Percentiles rank a stretch among this genome's conserved stretches.
These are phyloP conservation scores for Spiromastix sp. DNA, from an alignment of 2,329 filamentous ascomycete species.

Conservation along the genomic window DNA sequence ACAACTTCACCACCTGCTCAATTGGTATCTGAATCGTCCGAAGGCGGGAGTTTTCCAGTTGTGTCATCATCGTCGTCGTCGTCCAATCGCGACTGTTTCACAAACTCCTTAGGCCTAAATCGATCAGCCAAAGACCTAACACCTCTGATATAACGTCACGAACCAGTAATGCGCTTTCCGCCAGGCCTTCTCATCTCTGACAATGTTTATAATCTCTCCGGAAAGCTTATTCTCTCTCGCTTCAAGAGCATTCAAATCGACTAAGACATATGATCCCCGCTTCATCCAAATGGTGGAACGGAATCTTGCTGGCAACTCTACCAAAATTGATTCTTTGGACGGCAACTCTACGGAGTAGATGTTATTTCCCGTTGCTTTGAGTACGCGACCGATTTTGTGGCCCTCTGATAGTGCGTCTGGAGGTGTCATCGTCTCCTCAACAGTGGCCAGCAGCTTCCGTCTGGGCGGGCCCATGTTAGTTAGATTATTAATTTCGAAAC, in stretches of 20 bases:
- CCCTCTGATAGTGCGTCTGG: conserved; percentile 42
- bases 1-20: conserved; percentile 7
- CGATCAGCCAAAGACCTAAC: conserved; percentile 1
- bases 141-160: conserved; percentile 13
- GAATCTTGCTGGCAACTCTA: conserved; percentile 76
- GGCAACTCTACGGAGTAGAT: conserved; percentile 72
- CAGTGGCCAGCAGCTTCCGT: conserved; percentile 66
- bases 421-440: conserved; percentile 57
- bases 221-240: conserved; percentile 64
- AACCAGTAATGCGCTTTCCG: conserved; percentile 83
- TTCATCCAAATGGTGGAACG: conserved; percentile 91
- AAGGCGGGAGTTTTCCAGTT: conserved; percentile 76
- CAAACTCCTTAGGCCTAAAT: conserved; percentile 67
- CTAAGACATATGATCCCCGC: conserved; percentile 74
- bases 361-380: conserved; percentile 80
- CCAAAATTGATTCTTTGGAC: conserved; percentile 53
- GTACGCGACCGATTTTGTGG: conserved; percentile 62
- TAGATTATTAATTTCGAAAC: not conserved
- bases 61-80: conserved; percentile 70
- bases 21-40: conserved; percentile 53
- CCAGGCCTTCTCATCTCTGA: conserved; percentile 85
- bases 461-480: conserved; percentile 61
- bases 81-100: conserved; percentile 53
- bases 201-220: conserved; percentile 87
- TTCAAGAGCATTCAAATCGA: conserved; percentile 59